A percentile compares a stretch with the other conserved stretches of the same genome.
These are phyloP conservation scores for Elsinoe arachidis DNA, from an alignment of 2,329 filamentous ascomycete genomes.

Conservation along the genomic window DNA sequence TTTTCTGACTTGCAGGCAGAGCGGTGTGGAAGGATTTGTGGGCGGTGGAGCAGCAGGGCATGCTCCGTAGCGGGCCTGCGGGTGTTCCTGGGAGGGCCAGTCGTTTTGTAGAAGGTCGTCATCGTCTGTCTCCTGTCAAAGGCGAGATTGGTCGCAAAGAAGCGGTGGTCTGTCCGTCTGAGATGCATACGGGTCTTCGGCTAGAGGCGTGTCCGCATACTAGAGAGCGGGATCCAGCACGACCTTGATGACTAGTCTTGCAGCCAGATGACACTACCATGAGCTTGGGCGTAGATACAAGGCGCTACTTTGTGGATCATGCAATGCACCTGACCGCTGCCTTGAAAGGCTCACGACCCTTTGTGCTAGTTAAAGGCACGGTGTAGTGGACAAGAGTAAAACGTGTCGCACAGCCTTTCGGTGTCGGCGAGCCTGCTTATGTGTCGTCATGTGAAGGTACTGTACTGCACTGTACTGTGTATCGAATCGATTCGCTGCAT, in stretches of 20 bases:
- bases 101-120: conserved; percentile 2
- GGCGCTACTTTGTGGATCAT: background rate
- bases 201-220: background rate
- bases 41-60: background rate
- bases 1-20: background rate
- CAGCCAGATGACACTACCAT: too few relatives aligned
- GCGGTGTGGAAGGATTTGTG: conserved; percentile 4
- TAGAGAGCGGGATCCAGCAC: background rate
- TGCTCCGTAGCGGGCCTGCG: background rate
- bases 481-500: background rate
- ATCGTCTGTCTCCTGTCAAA: background rate
- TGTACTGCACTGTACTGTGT: background rate
- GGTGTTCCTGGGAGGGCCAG: background rate
- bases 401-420: background rate
- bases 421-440: background rate
- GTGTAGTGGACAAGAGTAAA: background rate
- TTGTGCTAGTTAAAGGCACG: conserved; percentile 4
- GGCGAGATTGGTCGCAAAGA: background rate
- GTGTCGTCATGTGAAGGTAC: background rate
- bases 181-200: conserved; percentile 4
- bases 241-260: too few relatives aligned
- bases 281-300: conserved; percentile 8
- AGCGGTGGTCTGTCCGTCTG: conserved; percentile 4
- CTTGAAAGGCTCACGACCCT: background rate
- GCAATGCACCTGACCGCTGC: conserved; percentile 3